phyloP scores from a whole-genome alignment of 805 yeast genomes.

The Ogataea nonfermentans region DNA sequence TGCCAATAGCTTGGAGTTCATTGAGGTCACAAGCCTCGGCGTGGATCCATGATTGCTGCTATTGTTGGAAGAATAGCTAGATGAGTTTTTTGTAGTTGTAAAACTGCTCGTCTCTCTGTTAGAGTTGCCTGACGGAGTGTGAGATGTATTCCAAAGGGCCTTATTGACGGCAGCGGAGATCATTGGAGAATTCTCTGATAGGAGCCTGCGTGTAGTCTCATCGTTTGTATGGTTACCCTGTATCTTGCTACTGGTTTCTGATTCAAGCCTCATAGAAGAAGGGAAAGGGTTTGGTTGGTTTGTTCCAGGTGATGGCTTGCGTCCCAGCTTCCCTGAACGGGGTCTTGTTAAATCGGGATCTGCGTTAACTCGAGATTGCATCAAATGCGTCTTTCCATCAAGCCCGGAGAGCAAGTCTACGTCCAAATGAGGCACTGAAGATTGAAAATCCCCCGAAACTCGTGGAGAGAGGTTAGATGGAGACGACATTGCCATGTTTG shows the following conservation, averaged over 20 bases:
- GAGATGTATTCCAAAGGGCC: slow-evolving; percentile 28
- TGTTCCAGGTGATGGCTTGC: slow-evolving; percentile 21
- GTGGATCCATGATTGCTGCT: slow-evolving; percentile 5
- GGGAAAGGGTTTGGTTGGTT: slow-evolving; percentile 18
- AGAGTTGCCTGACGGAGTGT: slow-evolving; percentile 1
- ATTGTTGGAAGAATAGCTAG: slow-evolving; percentile 2
- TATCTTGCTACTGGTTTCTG: slow-evolving; percentile 5
- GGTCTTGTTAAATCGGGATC: neutral
- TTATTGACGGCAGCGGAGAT: slow-evolving; percentile 36
- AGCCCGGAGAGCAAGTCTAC: slow-evolving; percentile 12
- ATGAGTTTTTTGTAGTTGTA: slow-evolving; percentile 1
- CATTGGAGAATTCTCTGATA: slow-evolving; percentile 30
- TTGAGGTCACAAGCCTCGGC: slow-evolving; percentile 43
- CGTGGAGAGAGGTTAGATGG: slow-evolving; percentile 14
- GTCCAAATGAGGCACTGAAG: slow-evolving; percentile 20
- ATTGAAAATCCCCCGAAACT: slow-evolving; percentile 17
- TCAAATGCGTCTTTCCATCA: neutral
- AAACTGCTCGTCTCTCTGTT: slow-evolving; percentile 3
- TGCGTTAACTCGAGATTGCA: neutral
- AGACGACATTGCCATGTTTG: slow-evolving; percentile 25
- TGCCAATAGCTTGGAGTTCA: slow-evolving; percentile 62
- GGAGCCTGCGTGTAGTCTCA: slow-evolving; percentile 17
- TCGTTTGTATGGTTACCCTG: slow-evolving; percentile 7
- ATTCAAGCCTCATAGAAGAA: slow-evolving; percentile 19
- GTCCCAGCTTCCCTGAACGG: slow-evolving; percentile 1